Evolutionary conservation across 2,329 filamentous ascomycete genomes (phyloP).

Genomic region (Cryphonectria parasitica): DNA sequence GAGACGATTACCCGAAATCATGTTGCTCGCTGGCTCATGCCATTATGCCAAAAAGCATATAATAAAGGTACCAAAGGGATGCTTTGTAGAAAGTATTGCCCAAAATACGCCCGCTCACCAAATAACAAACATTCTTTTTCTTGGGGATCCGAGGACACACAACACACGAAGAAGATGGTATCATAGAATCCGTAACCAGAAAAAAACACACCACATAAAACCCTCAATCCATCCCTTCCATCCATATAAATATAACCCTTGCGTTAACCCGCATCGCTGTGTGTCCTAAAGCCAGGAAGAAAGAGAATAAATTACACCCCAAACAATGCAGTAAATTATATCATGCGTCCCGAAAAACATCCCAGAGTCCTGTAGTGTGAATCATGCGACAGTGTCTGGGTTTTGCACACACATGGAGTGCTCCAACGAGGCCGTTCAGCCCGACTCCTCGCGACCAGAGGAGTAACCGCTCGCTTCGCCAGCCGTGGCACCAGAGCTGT

Average conservation of each 20-base stretch:
- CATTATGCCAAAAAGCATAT: not conserved
- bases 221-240: not conserved
- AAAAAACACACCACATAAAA: not conserved
- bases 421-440: not conserved
- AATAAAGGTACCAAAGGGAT: not conserved
- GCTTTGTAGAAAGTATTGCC: not conserved
- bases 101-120: not conserved
- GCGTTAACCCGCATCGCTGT: not conserved
- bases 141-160: not conserved
- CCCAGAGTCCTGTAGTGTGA: not conserved
- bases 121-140: not conserved
- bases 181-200: not conserved
- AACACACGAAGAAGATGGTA: not conserved
- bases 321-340: not conserved
- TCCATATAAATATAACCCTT: not conserved
- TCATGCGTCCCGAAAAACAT: not conserved
- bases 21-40: not conserved
- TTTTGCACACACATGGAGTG: not conserved
- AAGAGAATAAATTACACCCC: not conserved
- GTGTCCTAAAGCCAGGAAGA: not conserved
- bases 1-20: not conserved
- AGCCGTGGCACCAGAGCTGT: constrained; percentile 47
- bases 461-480: constrained; percentile 44
- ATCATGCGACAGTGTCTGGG: not conserved
- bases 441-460: constrained; percentile 40